These are phyloP conservation scores for Apiotrichum laibachii DNA, from an alignment of 1,284 basidiomycete species.

Conservation along the genomic window DNA sequence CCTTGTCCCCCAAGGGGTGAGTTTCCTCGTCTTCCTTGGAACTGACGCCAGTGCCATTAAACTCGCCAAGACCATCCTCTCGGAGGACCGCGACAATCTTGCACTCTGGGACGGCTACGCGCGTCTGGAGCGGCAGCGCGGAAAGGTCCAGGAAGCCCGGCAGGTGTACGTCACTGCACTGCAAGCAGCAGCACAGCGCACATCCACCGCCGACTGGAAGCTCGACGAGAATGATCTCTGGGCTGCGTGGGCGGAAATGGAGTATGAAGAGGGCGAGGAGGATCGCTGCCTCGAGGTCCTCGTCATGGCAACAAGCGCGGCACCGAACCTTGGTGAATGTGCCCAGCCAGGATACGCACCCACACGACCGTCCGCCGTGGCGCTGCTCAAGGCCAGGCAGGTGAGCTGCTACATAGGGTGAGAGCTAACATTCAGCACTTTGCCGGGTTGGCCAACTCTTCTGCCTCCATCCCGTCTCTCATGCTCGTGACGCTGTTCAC, in stretches of 20 bases:
- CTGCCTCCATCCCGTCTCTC: constrained; percentile 15
- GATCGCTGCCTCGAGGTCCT: constrained; percentile 31
- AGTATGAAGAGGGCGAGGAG: constrained; percentile 54
- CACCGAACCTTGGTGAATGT: not conserved
- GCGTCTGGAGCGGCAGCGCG: constrained; percentile 69
- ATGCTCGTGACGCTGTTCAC: constrained; percentile 34
- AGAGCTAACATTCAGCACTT: constrained; percentile 22
- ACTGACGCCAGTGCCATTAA: constrained; percentile 52
- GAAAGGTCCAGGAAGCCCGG: constrained; percentile 68
- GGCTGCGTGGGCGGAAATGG: constrained; percentile 88
- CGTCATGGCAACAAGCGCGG: constrained; percentile 27
- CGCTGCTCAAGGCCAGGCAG: constrained; percentile 39
- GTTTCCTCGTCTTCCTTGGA: constrained; percentile 2
- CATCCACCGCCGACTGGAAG: constrained; percentile 13
- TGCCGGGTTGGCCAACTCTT: constrained; percentile 7
- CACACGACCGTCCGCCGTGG: constrained; percentile 19
- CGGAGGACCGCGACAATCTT: constrained; percentile 63
- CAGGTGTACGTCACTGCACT: constrained; percentile 72
- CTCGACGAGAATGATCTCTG: constrained; percentile 58
- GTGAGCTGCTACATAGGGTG: constrained; percentile 21
- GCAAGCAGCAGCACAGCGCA: constrained; percentile 33
- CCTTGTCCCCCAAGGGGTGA: constrained; percentile 38
- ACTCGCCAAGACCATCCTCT: constrained; percentile 68
- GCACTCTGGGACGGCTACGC: constrained; percentile 78
- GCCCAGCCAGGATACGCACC: constrained; percentile 4